Evolutionary conservation across 306 rosid genomes (phyloP).

Genomic region (Vigna radiata): DNA sequence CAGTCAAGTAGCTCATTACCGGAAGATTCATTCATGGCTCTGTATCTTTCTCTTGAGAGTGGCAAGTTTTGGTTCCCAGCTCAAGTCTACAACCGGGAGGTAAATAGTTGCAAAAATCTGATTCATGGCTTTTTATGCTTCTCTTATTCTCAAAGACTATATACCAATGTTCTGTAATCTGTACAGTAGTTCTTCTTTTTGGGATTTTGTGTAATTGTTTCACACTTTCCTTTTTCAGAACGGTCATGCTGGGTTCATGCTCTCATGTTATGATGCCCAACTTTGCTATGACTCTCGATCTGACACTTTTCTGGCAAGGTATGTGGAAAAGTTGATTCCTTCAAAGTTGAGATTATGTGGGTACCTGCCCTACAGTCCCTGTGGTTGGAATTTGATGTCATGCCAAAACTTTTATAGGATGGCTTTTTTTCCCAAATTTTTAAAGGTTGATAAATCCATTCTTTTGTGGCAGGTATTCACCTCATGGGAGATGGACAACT

Average conservation of each 20-base stretch:
- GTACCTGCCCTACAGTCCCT: background rate
- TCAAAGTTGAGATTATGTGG: conserved; percentile 25
- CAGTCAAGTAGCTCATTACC: conserved; percentile 45
- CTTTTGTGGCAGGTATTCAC: conserved; percentile 67
- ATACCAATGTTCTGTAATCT: conserved; percentile 30
- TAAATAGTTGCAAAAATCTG: conserved; percentile 44
- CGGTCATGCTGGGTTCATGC: conserved; percentile 90
- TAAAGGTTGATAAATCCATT: conserved; percentile 17
- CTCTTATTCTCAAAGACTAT: background rate
- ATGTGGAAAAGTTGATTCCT: conserved; percentile 35
- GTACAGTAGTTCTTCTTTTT: background rate
- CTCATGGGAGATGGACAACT: conserved; percentile 73
- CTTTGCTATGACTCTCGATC: conserved; percentile 67
- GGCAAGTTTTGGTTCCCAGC: conserved; percentile 94
- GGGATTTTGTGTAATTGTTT: conserved; percentile 25
- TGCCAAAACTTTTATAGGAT: background rate
- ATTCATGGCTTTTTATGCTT: conserved; percentile 4
- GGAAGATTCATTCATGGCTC: conserved; percentile 63
- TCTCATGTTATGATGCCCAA: conserved; percentile 94
- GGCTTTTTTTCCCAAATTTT: background rate
- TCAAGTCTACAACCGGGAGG: conserved; percentile 98
- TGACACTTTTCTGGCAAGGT: conserved; percentile 91
- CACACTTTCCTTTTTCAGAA: conserved; percentile 62
- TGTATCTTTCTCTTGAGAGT: conserved; percentile 79
- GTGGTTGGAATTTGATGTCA: conserved; percentile 28